Percentiles rank a stretch among this genome's conserved stretches.
These are phyloP conservation scores for Nasturtium officinale DNA, from an alignment of 345 rosid genomes.

Conservation along the genomic window DNA sequence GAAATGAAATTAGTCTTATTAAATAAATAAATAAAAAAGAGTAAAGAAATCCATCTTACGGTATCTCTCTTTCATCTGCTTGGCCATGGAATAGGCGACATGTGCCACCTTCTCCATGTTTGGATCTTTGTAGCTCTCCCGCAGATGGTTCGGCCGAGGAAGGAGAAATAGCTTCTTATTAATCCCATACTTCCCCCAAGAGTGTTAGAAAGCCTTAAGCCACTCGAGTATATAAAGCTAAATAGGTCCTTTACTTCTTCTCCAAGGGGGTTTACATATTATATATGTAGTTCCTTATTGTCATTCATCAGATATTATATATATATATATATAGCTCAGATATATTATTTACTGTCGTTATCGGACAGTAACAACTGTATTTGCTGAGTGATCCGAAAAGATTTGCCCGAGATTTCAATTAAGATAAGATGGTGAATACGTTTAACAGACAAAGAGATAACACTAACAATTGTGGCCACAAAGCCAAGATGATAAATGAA, in stretches of 20 bases:
- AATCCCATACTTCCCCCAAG: slow-evolving; percentile 31
- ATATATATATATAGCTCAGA: neutral
- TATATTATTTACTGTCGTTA: neutral
- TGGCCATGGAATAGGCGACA: slow-evolving; percentile 43
- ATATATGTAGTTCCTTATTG: too few species aligned
- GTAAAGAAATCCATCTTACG: slow-evolving; percentile 30
- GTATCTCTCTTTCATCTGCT: slow-evolving; percentile 48
- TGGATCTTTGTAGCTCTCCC: slow-evolving; percentile 56
- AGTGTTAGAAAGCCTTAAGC: neutral
- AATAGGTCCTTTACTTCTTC: neutral
- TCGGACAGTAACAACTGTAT: neutral
- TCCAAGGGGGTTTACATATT: too few species aligned
- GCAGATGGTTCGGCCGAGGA: slow-evolving; percentile 44
- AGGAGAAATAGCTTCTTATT: slow-evolving; percentile 39
- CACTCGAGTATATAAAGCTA: neutral
- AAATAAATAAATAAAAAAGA: neutral
- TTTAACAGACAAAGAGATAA: slow-evolving; percentile 13
- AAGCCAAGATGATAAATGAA: slow-evolving; percentile 10
- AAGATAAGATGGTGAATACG: slow-evolving; percentile 7
- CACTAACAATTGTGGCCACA: slow-evolving; percentile 34
- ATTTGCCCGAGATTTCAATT: neutral
- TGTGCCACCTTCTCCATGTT: slow-evolving; percentile 44
- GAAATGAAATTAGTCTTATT: slow-evolving; percentile 6
- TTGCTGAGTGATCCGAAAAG: neutral
- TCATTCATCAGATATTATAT: neutral